These are phyloP conservation scores for Lepidium campestre DNA, from an alignment of 441 rosid genomes.

Conservation along the genomic window DNA sequence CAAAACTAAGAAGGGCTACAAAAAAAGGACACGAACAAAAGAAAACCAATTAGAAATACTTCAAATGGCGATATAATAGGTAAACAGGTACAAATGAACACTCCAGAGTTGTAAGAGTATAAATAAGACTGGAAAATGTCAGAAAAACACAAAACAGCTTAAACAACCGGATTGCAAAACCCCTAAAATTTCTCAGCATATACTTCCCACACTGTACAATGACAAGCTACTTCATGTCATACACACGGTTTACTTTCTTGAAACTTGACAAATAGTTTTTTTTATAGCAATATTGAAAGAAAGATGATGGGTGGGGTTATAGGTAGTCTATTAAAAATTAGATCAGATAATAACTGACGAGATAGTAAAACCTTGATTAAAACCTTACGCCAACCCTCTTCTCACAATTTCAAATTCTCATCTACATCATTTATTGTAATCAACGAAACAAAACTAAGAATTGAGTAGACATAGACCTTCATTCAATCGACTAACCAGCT, in stretches of 20 bases:
- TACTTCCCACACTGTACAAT: neutral
- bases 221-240: neutral
- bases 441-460: neutral
- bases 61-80: neutral
- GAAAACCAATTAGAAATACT: neutral
- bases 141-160: neutral
- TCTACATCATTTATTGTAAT: neutral
- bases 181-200: neutral
- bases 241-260: neutral
- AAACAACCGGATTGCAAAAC: neutral
- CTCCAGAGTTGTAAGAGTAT: neutral
- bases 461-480: slow-evolving; percentile 47
- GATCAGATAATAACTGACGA: neutral
- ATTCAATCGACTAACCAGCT: slow-evolving; percentile 58
- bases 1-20: slow-evolving; percentile 68
- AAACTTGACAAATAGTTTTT: neutral
- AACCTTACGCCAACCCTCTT: neutral
- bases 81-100: neutral
- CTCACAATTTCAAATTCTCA: neutral
- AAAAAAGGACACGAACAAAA: slow-evolving; percentile 6
- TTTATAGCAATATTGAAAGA: neutral
- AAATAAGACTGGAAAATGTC: neutral
- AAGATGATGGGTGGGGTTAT: neutral
- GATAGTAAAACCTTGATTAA: neutral
- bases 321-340: neutral